Percentiles rank a stretch among this genome's conserved stretches.
phyloP scores from a whole-genome alignment of 2,329 filamentous ascomycete genomes.

The Periglandula ipomoeae region DNA sequence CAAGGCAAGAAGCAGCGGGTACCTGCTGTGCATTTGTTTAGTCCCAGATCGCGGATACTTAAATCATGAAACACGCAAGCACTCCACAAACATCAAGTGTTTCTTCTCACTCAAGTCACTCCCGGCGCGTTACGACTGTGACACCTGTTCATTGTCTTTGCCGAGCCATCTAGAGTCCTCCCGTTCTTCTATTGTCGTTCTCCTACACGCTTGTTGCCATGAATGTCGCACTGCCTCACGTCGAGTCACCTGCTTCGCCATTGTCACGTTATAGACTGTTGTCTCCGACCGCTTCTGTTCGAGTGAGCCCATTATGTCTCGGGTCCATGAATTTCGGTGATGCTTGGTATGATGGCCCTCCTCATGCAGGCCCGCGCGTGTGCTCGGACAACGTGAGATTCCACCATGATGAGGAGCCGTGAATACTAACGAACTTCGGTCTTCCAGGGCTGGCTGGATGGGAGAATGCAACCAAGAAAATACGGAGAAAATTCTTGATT shows the following conservation, averaged over 20 bases:
- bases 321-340: slow-evolving; percentile 58
- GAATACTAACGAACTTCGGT: not conserved
- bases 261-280: slow-evolving; percentile 58
- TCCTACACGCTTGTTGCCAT: slow-evolving; percentile 7
- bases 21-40: not conserved
- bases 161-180: not conserved
- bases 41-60: not conserved
- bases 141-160: not conserved
- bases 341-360: slow-evolving; percentile 29
- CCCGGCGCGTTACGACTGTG: not conserved
- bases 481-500: slow-evolving; percentile 56
- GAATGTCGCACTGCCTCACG: slow-evolving; percentile 19
- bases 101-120: not conserved
- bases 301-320: slow-evolving; percentile 59
- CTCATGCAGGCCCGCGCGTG: not conserved
- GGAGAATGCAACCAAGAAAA: slow-evolving; percentile 56
- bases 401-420: not conserved
- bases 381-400: not conserved
- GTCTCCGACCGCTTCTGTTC: slow-evolving; percentile 53
- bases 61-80: not conserved
- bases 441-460: slow-evolving; percentile 43
- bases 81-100: not conserved
- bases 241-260: slow-evolving; percentile 46
- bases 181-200: not conserved
- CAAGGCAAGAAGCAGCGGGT: not conserved